Evolutionary conservation across 306 rosid species (phyloP).

Genomic region (Fragaria iinumae): DNA sequence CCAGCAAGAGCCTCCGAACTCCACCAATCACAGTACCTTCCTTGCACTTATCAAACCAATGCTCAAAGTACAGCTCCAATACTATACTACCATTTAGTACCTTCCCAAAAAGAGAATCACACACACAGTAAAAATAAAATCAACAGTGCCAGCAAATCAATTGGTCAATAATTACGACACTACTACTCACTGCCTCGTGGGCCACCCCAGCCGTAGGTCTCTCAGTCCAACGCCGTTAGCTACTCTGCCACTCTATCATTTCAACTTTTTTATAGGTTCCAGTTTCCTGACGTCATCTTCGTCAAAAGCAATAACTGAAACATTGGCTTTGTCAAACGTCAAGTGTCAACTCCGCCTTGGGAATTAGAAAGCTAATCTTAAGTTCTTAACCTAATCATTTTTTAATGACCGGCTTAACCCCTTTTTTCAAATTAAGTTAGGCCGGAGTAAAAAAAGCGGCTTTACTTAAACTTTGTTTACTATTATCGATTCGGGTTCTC

Average conservation of each 20-base stretch:
- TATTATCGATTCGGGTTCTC: background rate
- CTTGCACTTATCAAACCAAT: background rate
- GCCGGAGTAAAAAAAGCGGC: slow-evolving; percentile 15
- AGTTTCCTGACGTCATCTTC: slow-evolving; percentile 35
- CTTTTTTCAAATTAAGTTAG: slow-evolving; percentile 21
- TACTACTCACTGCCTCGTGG: slow-evolving; percentile 6
- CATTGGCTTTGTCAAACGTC: slow-evolving; percentile 15
- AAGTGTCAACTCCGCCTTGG: slow-evolving; percentile 29
- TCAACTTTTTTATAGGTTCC: slow-evolving; percentile 8
- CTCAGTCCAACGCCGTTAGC: slow-evolving; percentile 27
- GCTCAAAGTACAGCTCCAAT: background rate
- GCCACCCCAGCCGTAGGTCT: background rate
- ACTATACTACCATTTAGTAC: background rate
- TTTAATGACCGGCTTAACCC: slow-evolving; percentile 18
- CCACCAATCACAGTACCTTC: background rate
- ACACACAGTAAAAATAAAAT: background rate
- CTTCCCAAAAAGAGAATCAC: background rate
- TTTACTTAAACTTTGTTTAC: background rate
- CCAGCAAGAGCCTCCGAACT: background rate
- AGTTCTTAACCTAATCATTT: slow-evolving; percentile 19
- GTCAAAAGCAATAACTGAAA: slow-evolving; percentile 8
- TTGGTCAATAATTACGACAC: slow-evolving; percentile 45
- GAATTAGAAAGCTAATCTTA: slow-evolving; percentile 9
- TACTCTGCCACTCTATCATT: background rate
- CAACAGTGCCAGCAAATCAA: slow-evolving; percentile 19